Evolutionary conservation across 23 red algal species (phyloP), one percentile per base, ranked within the genome.

Genomic region (Gracilaria domingensis): DNA sequence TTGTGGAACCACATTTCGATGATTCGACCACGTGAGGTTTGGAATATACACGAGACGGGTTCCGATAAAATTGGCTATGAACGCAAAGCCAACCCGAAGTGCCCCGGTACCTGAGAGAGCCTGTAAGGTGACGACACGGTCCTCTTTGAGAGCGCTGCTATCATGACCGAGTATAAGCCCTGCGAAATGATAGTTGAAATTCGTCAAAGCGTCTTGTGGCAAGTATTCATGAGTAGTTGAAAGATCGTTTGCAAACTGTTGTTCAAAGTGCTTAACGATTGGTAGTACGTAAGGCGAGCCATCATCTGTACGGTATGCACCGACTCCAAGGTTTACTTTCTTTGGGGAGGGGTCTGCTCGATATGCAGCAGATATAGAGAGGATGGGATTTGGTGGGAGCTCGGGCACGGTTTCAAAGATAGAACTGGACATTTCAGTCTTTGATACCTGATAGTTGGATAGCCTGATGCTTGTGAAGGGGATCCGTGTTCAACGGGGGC

Each of bases 251-350:
- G 93, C 86, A 40, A 95, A 59, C 30, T 55, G 71, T 29, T 82
- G 83, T 72, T 96, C 93, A 37, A 92, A 61, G 38, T 85, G 57
- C 53, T 84, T 86, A 34, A 99, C 97, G 8, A 96, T 94, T 32
- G 89, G 87, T 14, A 99, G 48, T 77, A 96, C 94, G 83, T 95
- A 91, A 13, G 92, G 91, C n/a, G 86, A 30, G 33, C 90, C 90
- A 40, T 92, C 88, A 20, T 95, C 94, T 29, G 91, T 95, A 35
- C 97, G 94, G 69, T 96, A 99, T 39, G 97, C 97, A 42, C 97
- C 97, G 17, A 99, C 97, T 57, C 94, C 90, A 34, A 99, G 75
- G 65, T 96, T 99, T 25, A 99, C 69, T 58, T 96, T 96, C 29
- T 87, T 59, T 29, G 92, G 84, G 47, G 90, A 89, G 35, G 94